A percentile compares a stretch with the other conserved stretches of the same genome.
Evolutionary conservation across 2,329 filamentous ascomycete species (phyloP).

Genomic region (Neonectria ditissima): DNA sequence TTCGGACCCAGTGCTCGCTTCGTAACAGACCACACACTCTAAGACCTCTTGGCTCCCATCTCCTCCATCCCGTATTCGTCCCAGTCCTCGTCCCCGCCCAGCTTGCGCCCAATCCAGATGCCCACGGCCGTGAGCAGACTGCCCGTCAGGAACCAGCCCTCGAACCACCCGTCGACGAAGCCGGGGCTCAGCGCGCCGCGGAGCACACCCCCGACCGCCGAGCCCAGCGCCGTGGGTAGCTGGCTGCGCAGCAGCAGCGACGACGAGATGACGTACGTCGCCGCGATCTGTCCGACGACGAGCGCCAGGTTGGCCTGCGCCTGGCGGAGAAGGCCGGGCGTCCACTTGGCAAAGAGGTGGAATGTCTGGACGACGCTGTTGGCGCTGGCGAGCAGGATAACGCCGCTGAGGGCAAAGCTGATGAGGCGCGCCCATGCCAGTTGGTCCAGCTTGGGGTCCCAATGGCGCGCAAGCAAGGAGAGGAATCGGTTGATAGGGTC

Average conservation of each 20-base stretch:
- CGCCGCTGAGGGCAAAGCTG: slow-evolving; percentile 83
- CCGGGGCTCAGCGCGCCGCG: slow-evolving; percentile 75
- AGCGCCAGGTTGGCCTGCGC: slow-evolving; percentile 83
- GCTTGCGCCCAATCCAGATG: slow-evolving; percentile 77
- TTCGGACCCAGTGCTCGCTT: slow-evolving; percentile 1
- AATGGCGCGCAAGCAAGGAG: slow-evolving; percentile 83
- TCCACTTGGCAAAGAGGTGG: slow-evolving; percentile 81
- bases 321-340: slow-evolving; percentile 77
- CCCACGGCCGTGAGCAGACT: slow-evolving; percentile 75
- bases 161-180: slow-evolving; percentile 82
- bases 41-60: slow-evolving; percentile 76
- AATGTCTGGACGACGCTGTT: slow-evolving; percentile 89
- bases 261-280: slow-evolving; percentile 86
- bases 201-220: slow-evolving; percentile 81
- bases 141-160: slow-evolving; percentile 83
- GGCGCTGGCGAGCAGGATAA: slow-evolving; percentile 85
- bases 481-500: slow-evolving; percentile 89
- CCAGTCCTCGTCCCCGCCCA: slow-evolving; percentile 69
- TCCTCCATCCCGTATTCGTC: slow-evolving; percentile 74
- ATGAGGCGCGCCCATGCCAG: slow-evolving; percentile 87
- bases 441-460: slow-evolving; percentile 85
- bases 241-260: slow-evolving; percentile 83
- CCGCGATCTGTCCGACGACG: slow-evolving; percentile 82
- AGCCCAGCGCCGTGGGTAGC: slow-evolving; percentile 80
- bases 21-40: slow-evolving; percentile 11